These are phyloP conservation scores for Sporothrix curviconia DNA, from an alignment of 2,329 filamentous ascomycete genomes.

Conservation along the genomic window DNA sequence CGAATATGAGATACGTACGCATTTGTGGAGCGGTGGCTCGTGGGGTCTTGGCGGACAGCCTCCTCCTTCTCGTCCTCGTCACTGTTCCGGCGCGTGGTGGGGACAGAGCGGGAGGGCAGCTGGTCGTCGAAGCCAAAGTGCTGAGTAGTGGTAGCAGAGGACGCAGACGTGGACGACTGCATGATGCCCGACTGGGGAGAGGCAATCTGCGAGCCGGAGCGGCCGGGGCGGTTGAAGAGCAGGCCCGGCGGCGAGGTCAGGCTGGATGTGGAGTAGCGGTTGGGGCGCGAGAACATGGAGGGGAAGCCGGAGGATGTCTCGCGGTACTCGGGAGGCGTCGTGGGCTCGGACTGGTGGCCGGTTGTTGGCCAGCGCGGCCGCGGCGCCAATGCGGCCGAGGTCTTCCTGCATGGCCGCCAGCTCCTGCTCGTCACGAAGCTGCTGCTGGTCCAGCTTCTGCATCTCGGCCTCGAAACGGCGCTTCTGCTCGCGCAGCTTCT, in stretches of 20 bases:
- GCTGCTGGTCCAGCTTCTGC: conserved; percentile 79
- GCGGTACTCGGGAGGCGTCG: conserved; percentile 88
- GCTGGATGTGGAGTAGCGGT: conserved; percentile 83
- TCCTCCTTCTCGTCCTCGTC: conserved; percentile 84
- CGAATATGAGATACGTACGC: conserved; percentile 65
- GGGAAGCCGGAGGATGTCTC: conserved; percentile 66
- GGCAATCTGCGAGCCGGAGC: conserved; percentile 72
- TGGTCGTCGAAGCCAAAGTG: conserved; percentile 56
- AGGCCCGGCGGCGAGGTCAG: conserved; percentile 70
- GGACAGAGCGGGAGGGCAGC: conserved; percentile 76
- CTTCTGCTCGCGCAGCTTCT: conserved; percentile 82
- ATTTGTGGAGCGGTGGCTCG: conserved; percentile 66
- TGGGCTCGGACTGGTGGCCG: conserved; percentile 86
- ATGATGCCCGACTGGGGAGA: conserved; percentile 64
- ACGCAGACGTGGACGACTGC: conserved; percentile 22
- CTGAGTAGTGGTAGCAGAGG: conserved; percentile 7
- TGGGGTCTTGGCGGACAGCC: conserved; percentile 61
- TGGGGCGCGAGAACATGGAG: conserved; percentile 73
- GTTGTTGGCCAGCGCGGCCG: conserved; percentile 39
- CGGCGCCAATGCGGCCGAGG: conserved; percentile 49
- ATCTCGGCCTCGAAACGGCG: conserved; percentile 88
- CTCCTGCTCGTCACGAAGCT: conserved; percentile 75
- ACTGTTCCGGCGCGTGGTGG: conserved; percentile 80
- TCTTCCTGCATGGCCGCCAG: conserved; percentile 80
- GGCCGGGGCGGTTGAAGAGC: conserved; percentile 62